Conservation (phyloP, 371 early-diverging fungal genomes). For the Nematocida sp. region DNA sequence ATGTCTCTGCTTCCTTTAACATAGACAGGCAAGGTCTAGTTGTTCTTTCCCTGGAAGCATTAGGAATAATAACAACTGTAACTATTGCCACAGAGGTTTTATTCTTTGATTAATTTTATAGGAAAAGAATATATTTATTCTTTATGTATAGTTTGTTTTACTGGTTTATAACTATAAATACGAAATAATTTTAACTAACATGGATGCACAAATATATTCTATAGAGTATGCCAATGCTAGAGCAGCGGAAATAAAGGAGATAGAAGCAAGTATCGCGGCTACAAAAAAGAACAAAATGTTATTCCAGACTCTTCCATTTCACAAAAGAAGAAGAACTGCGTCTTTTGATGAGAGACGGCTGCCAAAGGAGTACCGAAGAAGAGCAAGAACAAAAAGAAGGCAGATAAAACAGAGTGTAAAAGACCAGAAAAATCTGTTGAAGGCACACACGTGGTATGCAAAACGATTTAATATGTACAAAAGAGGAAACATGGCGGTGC, state of each 20-base stretch:
- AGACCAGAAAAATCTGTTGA: slow-evolving; percentile 3
- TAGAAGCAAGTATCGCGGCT: slow-evolving; percentile 39
- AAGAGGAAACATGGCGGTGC: slow-evolving; percentile 3
- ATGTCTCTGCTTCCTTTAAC: slow-evolving; percentile 5
- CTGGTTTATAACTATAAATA: neutral
- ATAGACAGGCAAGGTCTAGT: slow-evolving; percentile 17
- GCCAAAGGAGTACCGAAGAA: slow-evolving; percentile 32
- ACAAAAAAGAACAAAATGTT: slow-evolving; percentile 59
- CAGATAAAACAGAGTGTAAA: slow-evolving; percentile 1
- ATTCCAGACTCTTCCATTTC: slow-evolving; percentile 59
- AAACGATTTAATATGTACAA: slow-evolving; percentile 53
- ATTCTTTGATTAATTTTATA: neutral
- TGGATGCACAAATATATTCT: slow-evolving; percentile 38
- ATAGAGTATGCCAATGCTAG: slow-evolving; percentile 52
- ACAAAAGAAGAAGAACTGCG: slow-evolving; percentile 58
- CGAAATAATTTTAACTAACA: slow-evolving; percentile 17
- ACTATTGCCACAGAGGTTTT: slow-evolving; percentile 39
- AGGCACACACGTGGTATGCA: slow-evolving; percentile 51
- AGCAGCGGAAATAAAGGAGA: slow-evolving; percentile 49
- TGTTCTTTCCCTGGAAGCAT: slow-evolving; percentile 23
- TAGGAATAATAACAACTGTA: slow-evolving; percentile 36
- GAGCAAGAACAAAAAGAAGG: slow-evolving; percentile 37
- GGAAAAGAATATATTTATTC: neutral
- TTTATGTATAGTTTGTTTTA: too few species aligned
- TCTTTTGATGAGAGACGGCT: slow-evolving; percentile 59